Evolutionary conservation across 768 basidiomycete genomes (phyloP), one percentile per base, ranked within the genome.

Genomic region (Phanerodontia chrysosporium): DNA sequence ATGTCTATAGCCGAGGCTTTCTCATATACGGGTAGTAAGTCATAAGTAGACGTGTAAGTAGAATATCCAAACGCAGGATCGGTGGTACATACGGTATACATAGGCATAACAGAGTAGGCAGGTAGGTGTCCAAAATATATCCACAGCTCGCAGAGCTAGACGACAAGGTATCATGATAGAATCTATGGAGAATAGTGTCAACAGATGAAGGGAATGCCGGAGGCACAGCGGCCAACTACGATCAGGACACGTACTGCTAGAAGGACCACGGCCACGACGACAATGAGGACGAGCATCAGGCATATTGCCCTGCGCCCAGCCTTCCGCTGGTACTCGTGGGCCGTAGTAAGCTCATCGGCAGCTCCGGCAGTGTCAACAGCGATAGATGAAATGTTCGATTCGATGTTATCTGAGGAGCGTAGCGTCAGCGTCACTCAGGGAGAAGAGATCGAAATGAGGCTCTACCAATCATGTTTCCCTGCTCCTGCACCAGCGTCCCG

Each of bases 391-490:
- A 99, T 86, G 67, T 98, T 98, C 42, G 86, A 84, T 71, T 97
- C 94, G 67, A 99, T 96, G 66, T 96, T 96, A 68, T 98, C 96
- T 98, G 66, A 18, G 22, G 28, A 21, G 12, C 24, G 5, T 24
- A 28, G 29, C 22, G 35, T 36, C 45, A 49, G 49, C 22, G 58
- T 24, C 29, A 3, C 12, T 13, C 2, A 3, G 3, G 16, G 32
- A 25, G 18, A 32, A 9, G 35, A 48, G 49, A 10, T 24, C 6
- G 39, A n/a, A 49, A 24, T 30, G 39, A 7, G n/a, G 18, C 75
- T 87, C 53, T 63, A 96, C 96, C 95, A 54, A 99, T 76, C 90
- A 98, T 92, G 52, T 84, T 83, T 13, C 95, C 95, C 71, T 99
- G 97, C 70, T 98, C 92, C 59, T 86, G 84, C 1, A 99, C 95